Evolutionary conservation across 2,329 filamentous ascomycete genomes (phyloP).

Genomic region (Neonectria hederae): DNA sequence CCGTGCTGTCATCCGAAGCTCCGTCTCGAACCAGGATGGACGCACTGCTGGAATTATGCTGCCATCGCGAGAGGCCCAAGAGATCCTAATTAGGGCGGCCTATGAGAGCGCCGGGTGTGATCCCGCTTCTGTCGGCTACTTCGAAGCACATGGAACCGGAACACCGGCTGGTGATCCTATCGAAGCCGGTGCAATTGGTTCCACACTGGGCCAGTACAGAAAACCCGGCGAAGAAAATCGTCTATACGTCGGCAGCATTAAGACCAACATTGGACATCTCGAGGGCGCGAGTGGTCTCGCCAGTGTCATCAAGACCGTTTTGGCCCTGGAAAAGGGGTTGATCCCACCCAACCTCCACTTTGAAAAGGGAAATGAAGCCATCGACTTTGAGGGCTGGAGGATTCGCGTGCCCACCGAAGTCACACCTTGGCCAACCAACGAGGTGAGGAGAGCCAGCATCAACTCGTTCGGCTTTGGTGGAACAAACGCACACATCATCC

Average conservation of each 20-base stretch:
- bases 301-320: constrained; percentile 39
- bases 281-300: constrained; percentile 39
- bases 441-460: constrained; percentile 29
- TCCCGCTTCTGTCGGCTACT: constrained; percentile 29
- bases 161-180: constrained; percentile 34
- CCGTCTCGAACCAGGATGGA: constrained; percentile 52
- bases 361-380: constrained; percentile 33
- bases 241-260: constrained; percentile 55
- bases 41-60: constrained; percentile 50
- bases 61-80: constrained; percentile 47
- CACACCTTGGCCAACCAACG: constrained; percentile 23
- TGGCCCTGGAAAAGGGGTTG: constrained; percentile 33
- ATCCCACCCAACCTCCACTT: constrained; percentile 41
- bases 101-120: constrained; percentile 41
- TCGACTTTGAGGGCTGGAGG: constrained; percentile 39
- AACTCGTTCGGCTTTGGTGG: constrained; percentile 46
- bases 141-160: constrained; percentile 39
- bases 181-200: constrained; percentile 9
- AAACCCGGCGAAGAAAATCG: constrained; percentile 1
- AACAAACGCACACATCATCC: constrained; percentile 40
- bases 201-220: constrained; percentile 5
- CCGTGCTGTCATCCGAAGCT: constrained; percentile 47
- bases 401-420: constrained; percentile 32
- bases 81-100: constrained; percentile 42
- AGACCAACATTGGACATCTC: constrained; percentile 51